Evolutionary conservation across 768 basidiomycete genomes (phyloP).

Genomic region (Amylocystis lapponica): DNA sequence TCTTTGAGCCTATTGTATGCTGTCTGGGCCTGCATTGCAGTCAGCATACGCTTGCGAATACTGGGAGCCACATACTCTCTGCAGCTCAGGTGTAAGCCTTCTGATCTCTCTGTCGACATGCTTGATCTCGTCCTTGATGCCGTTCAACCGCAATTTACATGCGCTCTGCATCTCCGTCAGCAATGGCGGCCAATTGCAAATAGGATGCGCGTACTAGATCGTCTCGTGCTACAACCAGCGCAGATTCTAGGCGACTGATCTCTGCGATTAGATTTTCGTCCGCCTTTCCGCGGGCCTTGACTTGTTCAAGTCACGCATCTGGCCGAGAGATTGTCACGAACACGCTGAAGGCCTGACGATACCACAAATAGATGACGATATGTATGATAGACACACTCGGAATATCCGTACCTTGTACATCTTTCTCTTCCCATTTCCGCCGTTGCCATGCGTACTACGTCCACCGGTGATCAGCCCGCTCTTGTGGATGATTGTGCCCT

Average conservation of each 20-base stretch:
- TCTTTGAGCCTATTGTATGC: slow-evolving; percentile 47
- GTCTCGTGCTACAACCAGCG: slow-evolving; percentile 69
- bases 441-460: slow-evolving; percentile 64
- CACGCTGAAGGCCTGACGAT: slow-evolving; percentile 46
- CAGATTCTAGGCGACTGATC: slow-evolving; percentile 73
- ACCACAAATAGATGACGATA: slow-evolving; percentile 2
- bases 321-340: slow-evolving; percentile 66
- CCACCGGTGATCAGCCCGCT: slow-evolving; percentile 98
- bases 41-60: background rate
- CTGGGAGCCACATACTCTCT: slow-evolving; percentile 44
- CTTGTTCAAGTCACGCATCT: slow-evolving; percentile 80
- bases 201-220: slow-evolving; percentile 56
- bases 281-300: slow-evolving; percentile 78
- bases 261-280: slow-evolving; percentile 78
- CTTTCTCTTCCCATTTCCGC: slow-evolving; percentile 95
- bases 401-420: slow-evolving; percentile 64
- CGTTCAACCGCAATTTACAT: slow-evolving; percentile 66
- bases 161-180: slow-evolving; percentile 47
- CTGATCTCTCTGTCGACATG: slow-evolving; percentile 70
- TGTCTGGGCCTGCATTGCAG: slow-evolving; percentile 40
- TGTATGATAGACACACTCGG: background rate
- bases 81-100: slow-evolving; percentile 59
- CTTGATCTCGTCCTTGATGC: slow-evolving; percentile 80
- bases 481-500: slow-evolving; percentile 96
- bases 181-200: background rate